phyloP scores from a whole-genome alignment of 257 asterid species.

The Solanum acaule region DNA sequence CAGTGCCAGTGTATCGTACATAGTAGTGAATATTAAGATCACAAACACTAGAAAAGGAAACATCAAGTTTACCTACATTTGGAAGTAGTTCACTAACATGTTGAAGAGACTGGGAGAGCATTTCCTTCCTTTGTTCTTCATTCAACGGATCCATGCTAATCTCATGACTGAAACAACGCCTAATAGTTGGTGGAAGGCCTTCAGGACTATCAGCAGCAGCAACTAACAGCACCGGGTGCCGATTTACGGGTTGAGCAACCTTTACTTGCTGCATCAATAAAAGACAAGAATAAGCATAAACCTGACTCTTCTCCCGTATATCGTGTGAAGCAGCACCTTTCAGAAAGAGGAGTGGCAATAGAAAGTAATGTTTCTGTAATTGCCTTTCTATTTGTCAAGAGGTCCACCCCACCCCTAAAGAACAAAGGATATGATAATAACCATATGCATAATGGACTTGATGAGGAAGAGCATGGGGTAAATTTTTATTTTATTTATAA shows the following conservation, averaged over 20 bases:
- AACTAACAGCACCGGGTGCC: conserved; percentile 67
- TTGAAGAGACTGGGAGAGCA: conserved; percentile 63
- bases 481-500: background rate
- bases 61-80: conserved; percentile 33
- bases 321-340: background rate
- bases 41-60: background rate
- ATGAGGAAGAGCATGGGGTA: background rate
- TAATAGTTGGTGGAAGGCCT: conserved; percentile 78
- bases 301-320: background rate
- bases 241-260: conserved; percentile 32
- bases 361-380: background rate
- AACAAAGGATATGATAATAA: background rate
- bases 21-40: background rate
- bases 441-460: background rate
- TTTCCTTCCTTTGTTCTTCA: conserved; percentile 72
- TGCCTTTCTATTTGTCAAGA: background rate
- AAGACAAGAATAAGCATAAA: background rate
- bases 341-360: background rate
- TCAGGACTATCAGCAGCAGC: conserved; percentile 83
- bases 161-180: conserved; percentile 97
- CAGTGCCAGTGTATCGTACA: background rate
- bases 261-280: conserved; percentile 29
- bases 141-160: conserved; percentile 61
- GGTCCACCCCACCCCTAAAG: background rate
- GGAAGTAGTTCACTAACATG: conserved; percentile 47